phyloP scores from a whole-genome alignment of 2,329 filamentous ascomycete genomes.

The Thelonectria blattea region DNA sequence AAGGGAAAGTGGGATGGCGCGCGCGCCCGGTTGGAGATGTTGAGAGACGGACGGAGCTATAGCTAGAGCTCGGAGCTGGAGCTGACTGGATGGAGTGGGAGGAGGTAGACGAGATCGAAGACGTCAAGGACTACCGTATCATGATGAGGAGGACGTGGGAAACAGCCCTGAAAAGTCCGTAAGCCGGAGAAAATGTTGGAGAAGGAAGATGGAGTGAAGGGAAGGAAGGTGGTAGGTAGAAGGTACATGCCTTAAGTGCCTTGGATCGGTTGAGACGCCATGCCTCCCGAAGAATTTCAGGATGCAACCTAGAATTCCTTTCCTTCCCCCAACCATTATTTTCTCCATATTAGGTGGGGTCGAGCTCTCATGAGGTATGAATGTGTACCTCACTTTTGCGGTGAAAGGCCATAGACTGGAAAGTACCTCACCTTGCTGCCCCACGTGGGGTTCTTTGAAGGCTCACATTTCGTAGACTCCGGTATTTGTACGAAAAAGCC shows the following conservation, averaged over 20 bases:
- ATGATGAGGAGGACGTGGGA: not conserved
- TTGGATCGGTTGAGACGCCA: not conserved
- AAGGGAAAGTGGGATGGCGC: not conserved
- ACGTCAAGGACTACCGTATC: not conserved
- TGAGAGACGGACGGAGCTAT: slow-evolving; percentile 6
- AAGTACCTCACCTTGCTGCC: not conserved
- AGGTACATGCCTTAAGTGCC: not conserved
- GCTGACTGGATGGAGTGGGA: not conserved
- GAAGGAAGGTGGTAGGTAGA: not conserved
- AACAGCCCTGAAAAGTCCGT: not conserved
- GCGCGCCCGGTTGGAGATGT: slow-evolving; percentile 7
- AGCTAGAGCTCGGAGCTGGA: not conserved
- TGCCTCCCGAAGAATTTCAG: not conserved
- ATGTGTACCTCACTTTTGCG: too few species aligned
- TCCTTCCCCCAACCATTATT: slow-evolving; percentile 1
- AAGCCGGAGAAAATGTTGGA: not conserved
- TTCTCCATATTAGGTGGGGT: not conserved
- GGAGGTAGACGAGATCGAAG: not conserved
- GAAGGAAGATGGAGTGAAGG: too few species aligned
- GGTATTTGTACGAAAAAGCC: too few species aligned
- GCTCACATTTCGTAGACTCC: too few species aligned
- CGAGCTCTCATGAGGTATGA: too few species aligned
- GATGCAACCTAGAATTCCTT: slow-evolving; percentile 2
- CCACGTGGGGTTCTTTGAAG: not conserved
- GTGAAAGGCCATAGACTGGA: too few species aligned